Evolutionary conservation across 192 early-diverging fungal genomes (phyloP).

Genomic region (Linnemannia elongata): DNA sequence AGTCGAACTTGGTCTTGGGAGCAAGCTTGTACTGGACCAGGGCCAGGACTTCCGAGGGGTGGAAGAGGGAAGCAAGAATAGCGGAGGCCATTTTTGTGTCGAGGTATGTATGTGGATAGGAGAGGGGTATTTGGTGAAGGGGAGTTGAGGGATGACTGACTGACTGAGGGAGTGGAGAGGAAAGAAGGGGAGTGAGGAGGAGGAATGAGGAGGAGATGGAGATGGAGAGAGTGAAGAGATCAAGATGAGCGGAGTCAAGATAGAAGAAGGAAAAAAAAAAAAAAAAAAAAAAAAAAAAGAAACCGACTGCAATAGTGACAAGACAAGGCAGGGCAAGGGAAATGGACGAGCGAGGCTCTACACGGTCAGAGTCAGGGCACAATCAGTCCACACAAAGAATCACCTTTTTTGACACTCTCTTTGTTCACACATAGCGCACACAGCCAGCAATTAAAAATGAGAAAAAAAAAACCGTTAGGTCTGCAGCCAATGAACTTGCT

Average conservation of each 20-base stretch:
- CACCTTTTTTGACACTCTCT: too few relatives aligned
- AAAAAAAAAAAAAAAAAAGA: not conserved
- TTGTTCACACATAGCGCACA: too few relatives aligned
- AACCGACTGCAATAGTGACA: not conserved
- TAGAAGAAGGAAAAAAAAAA: not conserved
- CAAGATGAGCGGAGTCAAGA: not conserved
- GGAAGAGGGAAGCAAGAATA: constrained; percentile 76
- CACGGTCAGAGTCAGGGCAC: too few relatives aligned
- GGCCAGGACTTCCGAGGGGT: constrained; percentile 90
- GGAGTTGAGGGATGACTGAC: not conserved
- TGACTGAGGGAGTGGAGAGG: not conserved
- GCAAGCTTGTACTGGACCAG: constrained; percentile 76
- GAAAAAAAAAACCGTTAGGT: not conserved
- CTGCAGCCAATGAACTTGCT: not conserved
- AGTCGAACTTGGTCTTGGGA: constrained; percentile 67
- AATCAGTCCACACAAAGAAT: too few relatives aligned
- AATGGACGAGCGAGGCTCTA: too few relatives aligned
- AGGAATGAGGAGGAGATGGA: not conserved
- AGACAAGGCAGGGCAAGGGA: too few relatives aligned
- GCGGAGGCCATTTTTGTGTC: constrained; percentile 59
- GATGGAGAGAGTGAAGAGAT: constrained; percentile 1
- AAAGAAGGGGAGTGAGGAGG: not conserved
- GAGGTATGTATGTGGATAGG: not conserved
- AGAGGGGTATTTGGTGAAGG: not conserved
- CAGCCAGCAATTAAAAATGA: not conserved